Evolutionary conservation across 148 eudicot genomes (phyloP).

Genomic region (Dianthus caryophyllus): DNA sequence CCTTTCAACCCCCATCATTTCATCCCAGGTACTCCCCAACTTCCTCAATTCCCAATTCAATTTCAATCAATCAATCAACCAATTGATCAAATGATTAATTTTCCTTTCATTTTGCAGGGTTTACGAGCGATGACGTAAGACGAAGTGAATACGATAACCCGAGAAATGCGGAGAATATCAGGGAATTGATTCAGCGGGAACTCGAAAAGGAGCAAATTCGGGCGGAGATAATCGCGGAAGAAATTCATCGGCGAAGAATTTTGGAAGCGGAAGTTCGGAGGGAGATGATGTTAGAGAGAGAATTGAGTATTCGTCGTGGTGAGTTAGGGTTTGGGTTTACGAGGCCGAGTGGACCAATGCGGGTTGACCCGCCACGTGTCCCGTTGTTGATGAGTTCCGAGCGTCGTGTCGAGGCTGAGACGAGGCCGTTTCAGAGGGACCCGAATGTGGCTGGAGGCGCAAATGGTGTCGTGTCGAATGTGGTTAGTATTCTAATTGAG

Average conservation of each 20-base stretch:
- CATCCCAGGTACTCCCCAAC: slow-evolving; percentile 12
- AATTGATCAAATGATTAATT: background rate
- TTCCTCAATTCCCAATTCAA: background rate
- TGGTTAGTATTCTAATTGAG: no score
- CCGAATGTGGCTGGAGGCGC: slow-evolving; percentile 16
- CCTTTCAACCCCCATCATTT: slow-evolving; percentile 13
- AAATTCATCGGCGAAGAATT: slow-evolving; percentile 37
- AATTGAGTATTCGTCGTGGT: slow-evolving; percentile 28
- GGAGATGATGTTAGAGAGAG: slow-evolving; percentile 59
- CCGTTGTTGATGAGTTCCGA: slow-evolving; percentile 20
- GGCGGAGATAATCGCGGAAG: slow-evolving; percentile 46
- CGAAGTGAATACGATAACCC: background rate
- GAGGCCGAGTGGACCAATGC: background rate
- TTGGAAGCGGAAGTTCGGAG: slow-evolving; percentile 62
- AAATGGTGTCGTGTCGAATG: slow-evolving; percentile 23
- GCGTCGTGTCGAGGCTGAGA: slow-evolving; percentile 16
- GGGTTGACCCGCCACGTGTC: slow-evolving; percentile 21
- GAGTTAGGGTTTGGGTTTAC: background rate
- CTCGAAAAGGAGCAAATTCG: slow-evolving; percentile 58
- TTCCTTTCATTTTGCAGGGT: slow-evolving; percentile 15
- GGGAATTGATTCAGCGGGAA: slow-evolving; percentile 33
- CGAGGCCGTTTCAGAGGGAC: slow-evolving; percentile 35
- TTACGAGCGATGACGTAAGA: background rate
- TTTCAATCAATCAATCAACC: background rate
- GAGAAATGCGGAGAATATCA: background rate